Conservation (phyloP, 192 early-diverging fungal species). For the Backusella mclennaniae region DNA sequence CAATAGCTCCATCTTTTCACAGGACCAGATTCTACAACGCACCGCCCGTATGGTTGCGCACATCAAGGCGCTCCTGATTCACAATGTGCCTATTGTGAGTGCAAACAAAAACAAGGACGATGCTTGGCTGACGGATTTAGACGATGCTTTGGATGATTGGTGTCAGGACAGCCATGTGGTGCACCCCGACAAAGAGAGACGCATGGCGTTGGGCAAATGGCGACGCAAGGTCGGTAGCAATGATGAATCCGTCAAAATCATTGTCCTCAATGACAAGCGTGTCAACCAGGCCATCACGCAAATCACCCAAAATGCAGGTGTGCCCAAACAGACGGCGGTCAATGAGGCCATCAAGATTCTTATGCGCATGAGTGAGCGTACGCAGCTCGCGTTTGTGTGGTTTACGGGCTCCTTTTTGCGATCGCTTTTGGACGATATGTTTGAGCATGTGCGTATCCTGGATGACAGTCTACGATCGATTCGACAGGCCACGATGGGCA, state of each 20-base stretch:
- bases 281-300: constrained; percentile 28
- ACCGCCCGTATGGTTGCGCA: constrained; percentile 27
- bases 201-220: constrained; percentile 35
- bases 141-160: constrained; percentile 38
- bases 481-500: constrained; percentile 26
- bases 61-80: constrained; percentile 16
- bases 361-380: constrained; percentile 38
- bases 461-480: constrained; percentile 28
- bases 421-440: constrained; percentile 28
- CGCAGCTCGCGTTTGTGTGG: constrained; percentile 35
- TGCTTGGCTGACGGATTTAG: constrained; percentile 34
- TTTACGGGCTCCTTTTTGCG: constrained; percentile 36
- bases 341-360: constrained; percentile 36
- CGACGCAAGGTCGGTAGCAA: constrained; percentile 34
- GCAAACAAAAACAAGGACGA: constrained; percentile 25
- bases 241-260: constrained; percentile 36
- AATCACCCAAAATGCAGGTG: constrained; percentile 36
- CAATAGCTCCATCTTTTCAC: constrained; percentile 29
- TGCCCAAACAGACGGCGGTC: constrained; percentile 34
- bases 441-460: constrained; percentile 27
- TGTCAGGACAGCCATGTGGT: constrained; percentile 25
- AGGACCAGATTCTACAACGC: constrained; percentile 24
- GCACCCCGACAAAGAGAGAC: constrained; percentile 5
- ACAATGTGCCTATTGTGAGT: not conserved
- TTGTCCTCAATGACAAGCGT: constrained; percentile 39